phyloP scores from a whole-genome alignment of 169 alveolate species.

The Theileria orientalis region DNA sequence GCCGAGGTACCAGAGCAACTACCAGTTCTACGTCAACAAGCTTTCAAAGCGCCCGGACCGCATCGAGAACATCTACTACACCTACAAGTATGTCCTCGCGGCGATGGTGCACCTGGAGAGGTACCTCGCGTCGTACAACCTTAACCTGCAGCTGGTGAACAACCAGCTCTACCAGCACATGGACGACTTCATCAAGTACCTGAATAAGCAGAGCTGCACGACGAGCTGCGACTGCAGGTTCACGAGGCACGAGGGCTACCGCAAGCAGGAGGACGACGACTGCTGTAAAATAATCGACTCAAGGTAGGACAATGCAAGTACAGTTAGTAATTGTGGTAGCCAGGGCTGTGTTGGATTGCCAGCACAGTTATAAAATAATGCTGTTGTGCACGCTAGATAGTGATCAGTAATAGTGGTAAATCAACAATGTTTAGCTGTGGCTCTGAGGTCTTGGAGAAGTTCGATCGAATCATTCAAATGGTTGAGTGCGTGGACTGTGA shows the following conservation, averaged over 20 bases:
- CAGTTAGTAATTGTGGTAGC: too few relatives aligned
- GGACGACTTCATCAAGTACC: conserved; percentile 36
- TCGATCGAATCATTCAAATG: conserved; percentile 70
- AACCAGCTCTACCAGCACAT: conserved; percentile 79
- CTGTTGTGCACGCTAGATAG: too few relatives aligned
- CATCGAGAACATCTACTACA: conserved; percentile 81
- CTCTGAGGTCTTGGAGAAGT: conserved; percentile 32
- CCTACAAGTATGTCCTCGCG: conserved; percentile 78
- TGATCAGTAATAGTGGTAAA: too few relatives aligned
- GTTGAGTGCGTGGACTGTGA: conserved; percentile 90
- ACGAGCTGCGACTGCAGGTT: too few relatives aligned
- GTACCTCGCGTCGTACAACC: conserved; percentile 77
- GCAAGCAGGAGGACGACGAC: too few relatives aligned
- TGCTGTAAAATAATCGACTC: too few relatives aligned
- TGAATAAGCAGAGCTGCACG: conserved; percentile 27
- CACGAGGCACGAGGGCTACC: too few relatives aligned
- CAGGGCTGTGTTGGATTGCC: too few relatives aligned
- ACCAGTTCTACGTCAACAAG: conserved; percentile 72
- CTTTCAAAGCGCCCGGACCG: conserved; percentile 84
- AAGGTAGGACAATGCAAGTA: too few relatives aligned
- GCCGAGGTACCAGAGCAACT: conserved; percentile 69
- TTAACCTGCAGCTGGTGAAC: conserved; percentile 72
- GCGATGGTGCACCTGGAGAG: conserved; percentile 4
- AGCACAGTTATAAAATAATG: too few relatives aligned
- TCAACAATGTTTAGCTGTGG: too few relatives aligned